Conservation (phyloP, 2,329 filamentous ascomycete genomes). For the Nemania serpens region DNA sequence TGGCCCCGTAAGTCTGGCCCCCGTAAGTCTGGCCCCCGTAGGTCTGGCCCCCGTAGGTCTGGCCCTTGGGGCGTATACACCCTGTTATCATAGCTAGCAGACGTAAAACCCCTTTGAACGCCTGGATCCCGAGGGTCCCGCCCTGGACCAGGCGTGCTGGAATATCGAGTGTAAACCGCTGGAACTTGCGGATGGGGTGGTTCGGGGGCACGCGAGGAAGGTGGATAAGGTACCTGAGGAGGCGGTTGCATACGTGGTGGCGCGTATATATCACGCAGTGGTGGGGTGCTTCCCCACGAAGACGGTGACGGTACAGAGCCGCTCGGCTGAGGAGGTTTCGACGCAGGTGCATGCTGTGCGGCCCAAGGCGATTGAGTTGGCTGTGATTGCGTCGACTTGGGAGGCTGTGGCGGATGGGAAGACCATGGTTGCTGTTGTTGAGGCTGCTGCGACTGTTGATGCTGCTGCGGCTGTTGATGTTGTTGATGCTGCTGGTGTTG, state of each 20-base stretch:
- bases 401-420: constrained; percentile 45
- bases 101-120: constrained; percentile 53
- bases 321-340: constrained; percentile 44
- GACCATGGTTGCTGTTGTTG: constrained; percentile 41
- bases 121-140: constrained; percentile 50
- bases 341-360: constrained; percentile 45
- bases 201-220: constrained; percentile 49
- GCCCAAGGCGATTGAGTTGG: constrained; percentile 47
- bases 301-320: constrained; percentile 42
- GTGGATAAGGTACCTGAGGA: constrained; percentile 44
- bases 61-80: constrained; percentile 45
- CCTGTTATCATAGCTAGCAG: constrained; percentile 49
- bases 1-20: too few relatives aligned
- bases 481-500: constrained; percentile 37
- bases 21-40: too few relatives aligned
- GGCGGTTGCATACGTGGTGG: constrained; percentile 39
- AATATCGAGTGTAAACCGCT: constrained; percentile 50
- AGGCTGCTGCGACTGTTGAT: constrained; percentile 35
- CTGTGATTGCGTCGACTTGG: constrained; percentile 43
- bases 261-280: constrained; percentile 39
- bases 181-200: constrained; percentile 47
- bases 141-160: constrained; percentile 48
- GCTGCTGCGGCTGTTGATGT: constrained; percentile 35
- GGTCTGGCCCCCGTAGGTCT: constrained; percentile 19
- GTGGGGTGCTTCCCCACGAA: constrained; percentile 43